Conservation (phyloP, 257 asterid genomes). For the Solanum chmielewskii region DNA sequence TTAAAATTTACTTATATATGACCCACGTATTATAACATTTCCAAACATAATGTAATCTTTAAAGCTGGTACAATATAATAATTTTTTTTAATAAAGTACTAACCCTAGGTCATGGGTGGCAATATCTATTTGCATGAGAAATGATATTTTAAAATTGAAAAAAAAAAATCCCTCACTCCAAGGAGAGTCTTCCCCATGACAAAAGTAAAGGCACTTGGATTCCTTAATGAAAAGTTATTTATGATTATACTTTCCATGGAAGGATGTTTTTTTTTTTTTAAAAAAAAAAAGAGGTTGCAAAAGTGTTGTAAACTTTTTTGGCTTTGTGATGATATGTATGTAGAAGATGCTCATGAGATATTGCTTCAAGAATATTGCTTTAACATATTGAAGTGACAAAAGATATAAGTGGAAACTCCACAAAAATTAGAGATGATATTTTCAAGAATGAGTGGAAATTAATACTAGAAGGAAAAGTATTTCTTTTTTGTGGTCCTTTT, state of each 20-base stretch:
- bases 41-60: slow-evolving; percentile 16
- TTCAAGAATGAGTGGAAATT: not conserved
- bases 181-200: slow-evolving; percentile 60
- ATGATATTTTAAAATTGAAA: not conserved
- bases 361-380: slow-evolving; percentile 43
- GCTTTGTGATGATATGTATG: slow-evolving; percentile 4
- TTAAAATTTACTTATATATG: not conserved
- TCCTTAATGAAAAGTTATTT: slow-evolving; percentile 50
- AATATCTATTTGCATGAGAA: not conserved
- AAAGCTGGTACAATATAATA: not conserved
- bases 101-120: not conserved
- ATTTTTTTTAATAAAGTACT: not conserved
- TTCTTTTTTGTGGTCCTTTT: slow-evolving; percentile 1
- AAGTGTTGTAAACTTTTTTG: slow-evolving; percentile 26
- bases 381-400: slow-evolving; percentile 11
- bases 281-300: slow-evolving; percentile 6
- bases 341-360: slow-evolving; percentile 17
- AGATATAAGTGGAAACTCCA: not conserved
- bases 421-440: not conserved
- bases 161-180: slow-evolving; percentile 41
- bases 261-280: slow-evolving; percentile 7
- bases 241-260: slow-evolving; percentile 52
- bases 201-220: slow-evolving; percentile 37
- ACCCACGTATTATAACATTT: not conserved
- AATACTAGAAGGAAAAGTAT: not conserved